A percentile compares a stretch with the other conserved stretches of the same genome.
phyloP scores from a whole-genome alignment of 305 asterid genomes.

The Solanum chacoense region DNA sequence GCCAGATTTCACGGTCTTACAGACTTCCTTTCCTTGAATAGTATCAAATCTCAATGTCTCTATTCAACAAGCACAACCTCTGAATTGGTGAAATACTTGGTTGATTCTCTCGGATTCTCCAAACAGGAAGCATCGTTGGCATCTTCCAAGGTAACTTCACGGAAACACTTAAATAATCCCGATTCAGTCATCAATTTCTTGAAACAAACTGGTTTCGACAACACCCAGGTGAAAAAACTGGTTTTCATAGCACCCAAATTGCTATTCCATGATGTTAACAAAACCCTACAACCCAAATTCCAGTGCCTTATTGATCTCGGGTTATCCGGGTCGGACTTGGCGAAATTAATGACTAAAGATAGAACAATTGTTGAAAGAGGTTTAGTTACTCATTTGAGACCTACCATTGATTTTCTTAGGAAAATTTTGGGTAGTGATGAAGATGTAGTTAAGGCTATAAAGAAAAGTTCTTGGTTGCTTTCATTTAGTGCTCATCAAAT shows the following conservation, averaged over 20 bases:
- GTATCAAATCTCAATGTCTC: background rate
- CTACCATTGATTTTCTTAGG: slow-evolving; percentile 3
- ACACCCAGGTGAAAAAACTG: background rate
- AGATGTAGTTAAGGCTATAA: background rate
- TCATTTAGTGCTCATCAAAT: background rate
- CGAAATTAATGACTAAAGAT: background rate
- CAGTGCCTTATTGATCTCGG: slow-evolving; percentile 2
- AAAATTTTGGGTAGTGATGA: slow-evolving; percentile 4
- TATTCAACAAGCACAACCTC: background rate
- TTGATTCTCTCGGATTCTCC: slow-evolving; percentile 3
- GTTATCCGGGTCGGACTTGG: background rate
- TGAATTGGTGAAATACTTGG: background rate
- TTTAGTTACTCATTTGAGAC: background rate
- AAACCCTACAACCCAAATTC: slow-evolving; percentile 5
- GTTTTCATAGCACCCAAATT: background rate
- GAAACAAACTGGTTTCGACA: background rate
- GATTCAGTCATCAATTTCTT: background rate
- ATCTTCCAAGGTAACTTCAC: slow-evolving; percentile 6
- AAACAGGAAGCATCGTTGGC: background rate
- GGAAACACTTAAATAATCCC: background rate
- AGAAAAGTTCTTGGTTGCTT: background rate
- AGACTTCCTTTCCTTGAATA: background rate
- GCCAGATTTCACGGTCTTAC: background rate
- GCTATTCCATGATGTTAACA: background rate
- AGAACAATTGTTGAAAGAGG: background rate